Evolutionary conservation across 2,329 filamentous ascomycete genomes (phyloP).

Genomic region (Fusarium abutilonis): DNA sequence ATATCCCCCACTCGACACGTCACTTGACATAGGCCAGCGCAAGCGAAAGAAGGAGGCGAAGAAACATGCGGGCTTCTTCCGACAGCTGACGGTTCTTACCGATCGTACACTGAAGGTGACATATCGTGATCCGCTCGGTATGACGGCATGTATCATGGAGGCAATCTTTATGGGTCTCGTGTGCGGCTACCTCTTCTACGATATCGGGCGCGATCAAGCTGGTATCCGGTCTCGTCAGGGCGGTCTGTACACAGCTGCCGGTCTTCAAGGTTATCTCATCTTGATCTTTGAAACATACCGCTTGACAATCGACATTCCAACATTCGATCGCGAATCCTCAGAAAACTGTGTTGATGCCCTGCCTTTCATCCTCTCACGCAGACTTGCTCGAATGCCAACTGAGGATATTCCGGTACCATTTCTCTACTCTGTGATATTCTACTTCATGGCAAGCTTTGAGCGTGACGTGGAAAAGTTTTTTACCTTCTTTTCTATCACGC

Average conservation of each 20-base stretch:
- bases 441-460: slow-evolving; percentile 82
- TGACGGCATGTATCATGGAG: slow-evolving; percentile 75
- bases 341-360: slow-evolving; percentile 77
- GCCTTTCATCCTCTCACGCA: slow-evolving; percentile 75
- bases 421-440: slow-evolving; percentile 75
- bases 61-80: slow-evolving; percentile 65
- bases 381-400: slow-evolving; percentile 73
- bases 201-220: slow-evolving; percentile 70
- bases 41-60: slow-evolving; percentile 41
- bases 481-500: slow-evolving; percentile 73
- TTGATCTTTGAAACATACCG: slow-evolving; percentile 81
- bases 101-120: slow-evolving; percentile 76
- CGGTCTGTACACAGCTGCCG: slow-evolving; percentile 75
- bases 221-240: slow-evolving; percentile 80
- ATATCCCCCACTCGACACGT: slow-evolving; percentile 38
- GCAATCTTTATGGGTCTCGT: slow-evolving; percentile 76
- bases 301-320: slow-evolving; percentile 76
- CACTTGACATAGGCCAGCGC: slow-evolving; percentile 4
- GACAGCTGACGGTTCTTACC: slow-evolving; percentile 73
- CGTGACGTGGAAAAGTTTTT: slow-evolving; percentile 72
- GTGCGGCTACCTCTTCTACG: slow-evolving; percentile 77
- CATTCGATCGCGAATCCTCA: slow-evolving; percentile 79
- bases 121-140: slow-evolving; percentile 79
- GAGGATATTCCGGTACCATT: slow-evolving; percentile 80
- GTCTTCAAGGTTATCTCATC: slow-evolving; percentile 79